phyloP scores from a whole-genome alignment of 345 rosid genomes.

The Pistacia integerrima region DNA sequence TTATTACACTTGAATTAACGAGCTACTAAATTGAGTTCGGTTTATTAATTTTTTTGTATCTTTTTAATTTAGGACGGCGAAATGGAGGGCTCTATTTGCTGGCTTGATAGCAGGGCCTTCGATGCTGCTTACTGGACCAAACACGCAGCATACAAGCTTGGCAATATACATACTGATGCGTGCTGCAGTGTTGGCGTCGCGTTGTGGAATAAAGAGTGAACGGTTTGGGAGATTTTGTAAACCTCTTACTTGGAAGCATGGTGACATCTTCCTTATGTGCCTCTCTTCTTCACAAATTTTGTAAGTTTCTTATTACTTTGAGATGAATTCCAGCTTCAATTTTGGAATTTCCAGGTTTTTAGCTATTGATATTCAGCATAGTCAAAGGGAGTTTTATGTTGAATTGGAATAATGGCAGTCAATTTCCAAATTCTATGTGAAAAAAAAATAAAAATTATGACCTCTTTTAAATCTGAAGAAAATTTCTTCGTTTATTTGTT shows the following conservation, averaged over 20 bases:
- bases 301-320: constrained; percentile 43
- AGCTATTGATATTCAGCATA: background rate
- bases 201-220: constrained; percentile 92
- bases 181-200: constrained; percentile 87
- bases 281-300: constrained; percentile 92
- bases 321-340: background rate
- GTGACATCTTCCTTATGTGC: constrained; percentile 93
- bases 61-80: constrained; percentile 61
- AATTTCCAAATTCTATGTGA: background rate
- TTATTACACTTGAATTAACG: background rate
- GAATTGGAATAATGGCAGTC: background rate
- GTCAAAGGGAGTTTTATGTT: background rate
- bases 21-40: constrained; percentile 7
- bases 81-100: constrained; percentile 87
- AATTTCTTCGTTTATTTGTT: background rate
- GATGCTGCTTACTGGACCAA: constrained; percentile 85
- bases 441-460: background rate
- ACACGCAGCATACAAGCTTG: constrained; percentile 80
- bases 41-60: constrained; percentile 9
- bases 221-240: constrained; percentile 75
- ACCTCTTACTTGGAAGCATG: constrained; percentile 98
- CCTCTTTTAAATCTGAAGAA: background rate
- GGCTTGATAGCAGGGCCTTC: constrained; percentile 95
- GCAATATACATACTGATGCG: constrained; percentile 93
- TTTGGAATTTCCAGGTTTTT: background rate